These are phyloP conservation scores for Trichothecium sympodiale DNA, from an alignment of 2,329 filamentous ascomycete genomes.

Conservation along the genomic window DNA sequence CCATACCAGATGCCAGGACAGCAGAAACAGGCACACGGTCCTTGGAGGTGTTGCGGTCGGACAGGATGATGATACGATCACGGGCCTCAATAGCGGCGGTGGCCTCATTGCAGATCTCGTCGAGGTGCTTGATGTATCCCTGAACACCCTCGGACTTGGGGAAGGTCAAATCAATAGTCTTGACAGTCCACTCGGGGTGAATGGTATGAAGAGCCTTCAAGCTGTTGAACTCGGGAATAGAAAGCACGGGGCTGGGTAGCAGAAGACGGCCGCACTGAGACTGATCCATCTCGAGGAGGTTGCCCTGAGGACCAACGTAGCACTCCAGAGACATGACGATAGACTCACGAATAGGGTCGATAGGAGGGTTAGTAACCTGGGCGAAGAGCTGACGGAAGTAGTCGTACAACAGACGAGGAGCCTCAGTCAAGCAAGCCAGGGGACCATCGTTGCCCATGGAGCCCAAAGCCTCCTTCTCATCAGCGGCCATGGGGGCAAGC, in stretches of 20 bases:
- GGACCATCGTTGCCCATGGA: slow-evolving; percentile 98
- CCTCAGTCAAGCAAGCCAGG: slow-evolving; percentile 79
- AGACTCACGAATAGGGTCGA: slow-evolving; percentile 92
- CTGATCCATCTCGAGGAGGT: slow-evolving; percentile 85
- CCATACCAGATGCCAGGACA: slow-evolving; percentile 80
- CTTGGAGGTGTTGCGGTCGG: slow-evolving; percentile 73
- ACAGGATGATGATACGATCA: slow-evolving; percentile 79
- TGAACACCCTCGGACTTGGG: slow-evolving; percentile 71
- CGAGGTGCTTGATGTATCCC: slow-evolving; percentile 79
- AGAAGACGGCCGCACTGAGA: slow-evolving; percentile 79
- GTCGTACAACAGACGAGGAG: slow-evolving; percentile 81
- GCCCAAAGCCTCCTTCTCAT: slow-evolving; percentile 92
- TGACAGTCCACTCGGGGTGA: slow-evolving; percentile 75
- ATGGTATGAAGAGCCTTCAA: slow-evolving; percentile 65
- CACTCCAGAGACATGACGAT: slow-evolving; percentile 98
- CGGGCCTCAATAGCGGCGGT: slow-evolving; percentile 73
- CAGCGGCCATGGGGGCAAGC: slow-evolving; percentile 88
- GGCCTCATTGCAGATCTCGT: slow-evolving; percentile 76
- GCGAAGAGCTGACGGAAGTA: slow-evolving; percentile 98
- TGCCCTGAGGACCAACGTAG: slow-evolving; percentile 92
- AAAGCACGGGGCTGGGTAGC: slow-evolving; percentile 79
- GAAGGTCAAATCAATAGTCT: slow-evolving; percentile 87
- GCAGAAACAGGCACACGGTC: slow-evolving; percentile 80
- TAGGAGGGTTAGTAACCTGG: slow-evolving; percentile 95
- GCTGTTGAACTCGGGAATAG: slow-evolving; percentile 82